These are phyloP conservation scores for Bromus sterilis DNA, from an alignment of 176 grass and related monocot genomes.

Conservation along the genomic window DNA sequence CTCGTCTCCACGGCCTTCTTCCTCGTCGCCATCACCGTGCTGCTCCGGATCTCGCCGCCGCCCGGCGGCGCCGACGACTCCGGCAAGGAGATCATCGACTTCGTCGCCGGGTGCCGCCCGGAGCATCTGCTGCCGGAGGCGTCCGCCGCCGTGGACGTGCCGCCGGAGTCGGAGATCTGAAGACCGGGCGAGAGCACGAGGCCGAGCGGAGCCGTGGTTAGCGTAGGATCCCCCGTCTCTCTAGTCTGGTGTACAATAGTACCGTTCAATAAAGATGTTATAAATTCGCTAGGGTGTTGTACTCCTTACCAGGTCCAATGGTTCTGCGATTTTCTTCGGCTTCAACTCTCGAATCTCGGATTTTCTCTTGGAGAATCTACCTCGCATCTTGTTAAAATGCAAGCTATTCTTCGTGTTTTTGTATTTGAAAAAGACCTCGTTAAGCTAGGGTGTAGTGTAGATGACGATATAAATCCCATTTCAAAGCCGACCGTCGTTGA, in stretches of 20 bases:
- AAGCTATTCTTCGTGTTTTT: background rate
- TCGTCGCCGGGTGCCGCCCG: constrained; percentile 46
- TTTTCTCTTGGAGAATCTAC: background rate
- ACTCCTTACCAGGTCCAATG: background rate
- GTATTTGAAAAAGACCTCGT: background rate
- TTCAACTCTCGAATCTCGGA: background rate
- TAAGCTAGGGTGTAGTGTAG: background rate
- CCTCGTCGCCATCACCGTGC: constrained; percentile 53
- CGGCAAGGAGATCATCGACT: constrained; percentile 70
- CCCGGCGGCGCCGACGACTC: constrained; percentile 33
- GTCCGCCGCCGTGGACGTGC: constrained; percentile 12
- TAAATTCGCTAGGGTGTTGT: too few relatives aligned
- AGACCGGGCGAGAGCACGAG: background rate
- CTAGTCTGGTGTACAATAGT: constrained; percentile 31
- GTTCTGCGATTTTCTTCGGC: background rate
- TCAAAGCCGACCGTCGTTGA: background rate
- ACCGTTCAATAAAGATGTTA: constrained; percentile 38
- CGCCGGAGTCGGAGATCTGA: constrained; percentile 43
- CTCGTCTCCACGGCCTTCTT: constrained; percentile 64
- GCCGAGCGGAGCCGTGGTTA: constrained; percentile 4
- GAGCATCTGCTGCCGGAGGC: constrained; percentile 21
- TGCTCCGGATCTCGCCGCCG: constrained; percentile 68
- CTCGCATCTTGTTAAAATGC: background rate
- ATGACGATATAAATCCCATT: background rate
- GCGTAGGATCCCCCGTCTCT: constrained; percentile 25